Evolutionary conservation across 805 yeast species (phyloP), one percentile per base, ranked within the genome.

Genomic region (Monosporozyma solicola): DNA sequence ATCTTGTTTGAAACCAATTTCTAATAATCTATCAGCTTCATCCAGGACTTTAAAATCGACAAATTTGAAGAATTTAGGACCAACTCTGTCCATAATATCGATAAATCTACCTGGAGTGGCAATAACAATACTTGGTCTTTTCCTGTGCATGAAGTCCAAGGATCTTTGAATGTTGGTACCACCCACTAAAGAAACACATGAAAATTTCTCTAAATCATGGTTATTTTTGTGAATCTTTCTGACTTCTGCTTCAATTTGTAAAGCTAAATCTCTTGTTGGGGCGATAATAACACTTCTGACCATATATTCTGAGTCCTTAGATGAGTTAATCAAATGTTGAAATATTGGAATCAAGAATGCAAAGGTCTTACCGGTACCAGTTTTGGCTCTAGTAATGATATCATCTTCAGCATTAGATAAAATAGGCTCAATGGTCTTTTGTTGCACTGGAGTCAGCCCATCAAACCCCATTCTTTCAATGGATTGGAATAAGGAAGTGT

Each of bases 311-410:
- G 59, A 54, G 15, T 65, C 69, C 2, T 54, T 54, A 52, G 61
- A 65, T 49, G 59, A 65, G 54, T 59, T 72, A 58, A 63, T 72
- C 70, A 63, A 72, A 58, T 80, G 77, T 63, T 88, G 85, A 47
- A 88, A 71, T 11, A 87, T 72, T 2, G 97, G 97, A 45, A 91
- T 74, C 55, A 91, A 84, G 67, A 88, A 90, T 0, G 97, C 95
- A 57, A 87, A 80, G 0, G 97, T 90, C 68, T 90, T 90, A 63
- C 97, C 97, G 2, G 97, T 90, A 66, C 97, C 97, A 3, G 97
- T 90, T 67, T 88, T 88, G 29, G 97, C 97, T 62, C 95, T 77
- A 41, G 89, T 90, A 24, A 90, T 88, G 45, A 88, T 74, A 58
- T 92, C 91, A 33, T 73, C 70, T 31, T 56, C 56, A n/a, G 76